Base-by-base conservation (phyloP, 768 basidiomycete species). In the Russula virescens region DNA sequence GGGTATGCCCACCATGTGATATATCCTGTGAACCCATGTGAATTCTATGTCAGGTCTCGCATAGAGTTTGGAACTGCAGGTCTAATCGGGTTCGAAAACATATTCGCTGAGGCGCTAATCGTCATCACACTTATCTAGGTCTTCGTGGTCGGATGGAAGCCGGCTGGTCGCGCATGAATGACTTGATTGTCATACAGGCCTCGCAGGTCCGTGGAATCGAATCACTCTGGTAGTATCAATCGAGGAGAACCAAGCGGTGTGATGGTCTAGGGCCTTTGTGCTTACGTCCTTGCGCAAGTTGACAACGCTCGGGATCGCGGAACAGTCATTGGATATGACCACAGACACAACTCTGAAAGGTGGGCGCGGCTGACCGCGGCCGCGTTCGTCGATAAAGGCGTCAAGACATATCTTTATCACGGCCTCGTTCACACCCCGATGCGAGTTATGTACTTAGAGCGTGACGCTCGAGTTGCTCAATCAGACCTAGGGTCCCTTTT, bases 81-180 rank as follows among this genome's bases (percentile, higher is more conserved):
- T 87, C 71, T 63, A 73, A 31, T 26, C 46, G 53, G 25, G 54
- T 43, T 9, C 23, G 31, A 38, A 38, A 11, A 47, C 21, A 10
- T 8, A 35, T 19, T 40, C 31, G 31, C 8, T 31, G 8, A 46
- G 25, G 42, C 25, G 53, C 18, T 8, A 23, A 61, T 19, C 21
- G 25, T 16, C 18, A 23, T 58, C 57, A 26, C 66, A 35, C 28
- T 7, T 54, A 21, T 42, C 40, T 5, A 88, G 91, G 91, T 56
- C 76, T 93, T 23, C 77, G 91, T 68, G 91, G 86, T 1, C 79
- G 75, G 65, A 94, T 95, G 93, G 87, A 89, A 68, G 91, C 91
- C 10, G 93, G 93, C 1, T 93, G 88, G 82, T 80, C 89, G n/a
- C 82, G 89, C 59, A 94, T 95, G 90, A 95, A 95, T 70, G 90